Base-by-base conservation (phyloP, 176 grass and related monocot species). In the Typha latifolia region DNA sequence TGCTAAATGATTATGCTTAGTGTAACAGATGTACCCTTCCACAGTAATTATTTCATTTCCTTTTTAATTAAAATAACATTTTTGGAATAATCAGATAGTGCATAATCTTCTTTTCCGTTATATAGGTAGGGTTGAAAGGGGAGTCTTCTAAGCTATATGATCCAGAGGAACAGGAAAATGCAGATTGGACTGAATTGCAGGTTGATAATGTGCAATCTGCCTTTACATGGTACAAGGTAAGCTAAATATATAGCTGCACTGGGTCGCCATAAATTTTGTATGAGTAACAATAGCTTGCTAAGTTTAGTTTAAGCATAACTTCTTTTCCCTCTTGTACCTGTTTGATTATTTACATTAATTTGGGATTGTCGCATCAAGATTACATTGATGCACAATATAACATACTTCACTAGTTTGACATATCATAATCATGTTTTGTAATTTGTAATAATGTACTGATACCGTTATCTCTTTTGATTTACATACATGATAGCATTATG, bases 141-240 rank as follows among this genome's bases (percentile, higher is more conserved):
- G 93, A 96, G 66, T 81, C 67, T 77, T 71, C 77, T 48, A 74
- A 84, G 74, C 22, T 96, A 32, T 91, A 96, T 83, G 65, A 79
- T 84, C 88, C 80, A 57, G 80, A 86, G 27, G 75, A 88, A 32
- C 82, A 96, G 70, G 62, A 55, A 66, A 79, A 22, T 80, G 72
- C 62, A 61, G 51, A 75, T 59, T 96, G 93, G 93, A 86, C 51
- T 29, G 73, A 82, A 23, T 74, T 96, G 79, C 67, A 91, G 51
- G 55, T 51, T 20, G 84, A 74, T 48, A 67, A 74, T 75, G 72
- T 67, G 11, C 50, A 74, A 51, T 87, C 84, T 32, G 72, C 82
- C 66, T 91, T 96, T 72, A 86, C 75, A 71, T 96, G 88, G 93
- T 96, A 86, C 85, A 91, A 91, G 85, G 93, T 96, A 84, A 78